Conservation (phyloP, 139 green algal genomes). For the Diplosphaera chodatii region DNA sequence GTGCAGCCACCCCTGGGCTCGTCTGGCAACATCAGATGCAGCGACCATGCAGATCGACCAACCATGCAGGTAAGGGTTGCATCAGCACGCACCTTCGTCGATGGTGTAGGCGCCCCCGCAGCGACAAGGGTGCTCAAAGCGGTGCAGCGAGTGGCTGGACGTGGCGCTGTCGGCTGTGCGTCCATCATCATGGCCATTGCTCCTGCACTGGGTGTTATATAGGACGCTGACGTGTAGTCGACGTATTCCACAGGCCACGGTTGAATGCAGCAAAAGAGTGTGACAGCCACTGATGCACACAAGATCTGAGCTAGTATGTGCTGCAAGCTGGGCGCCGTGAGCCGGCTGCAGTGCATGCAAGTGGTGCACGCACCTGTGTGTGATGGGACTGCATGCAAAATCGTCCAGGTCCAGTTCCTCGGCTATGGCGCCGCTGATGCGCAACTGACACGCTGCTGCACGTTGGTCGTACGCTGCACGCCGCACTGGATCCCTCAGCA, state of each 20-base stretch:
- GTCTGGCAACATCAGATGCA: too few species aligned
- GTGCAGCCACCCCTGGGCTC: too few species aligned
- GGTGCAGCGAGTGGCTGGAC: not conserved
- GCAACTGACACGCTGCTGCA: not conserved
- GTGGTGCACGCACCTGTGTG: too few species aligned
- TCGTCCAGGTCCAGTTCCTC: constrained; percentile 1
- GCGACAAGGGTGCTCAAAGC: constrained; percentile 4
- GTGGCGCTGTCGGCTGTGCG: not conserved
- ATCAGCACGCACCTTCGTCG: not conserved
- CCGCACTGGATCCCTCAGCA: constrained; percentile 2
- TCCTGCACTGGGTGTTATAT: too few species aligned
- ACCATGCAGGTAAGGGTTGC: not conserved
- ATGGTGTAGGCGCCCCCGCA: constrained; percentile 9
- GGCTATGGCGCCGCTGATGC: not conserved
- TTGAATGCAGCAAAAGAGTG: too few species aligned
- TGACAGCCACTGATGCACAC: too few species aligned
- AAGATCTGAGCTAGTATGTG: too few species aligned
- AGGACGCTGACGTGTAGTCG: too few species aligned
- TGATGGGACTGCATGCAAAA: not conserved
- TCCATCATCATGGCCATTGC: not conserved
- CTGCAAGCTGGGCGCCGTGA: too few species aligned
- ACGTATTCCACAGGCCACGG: too few species aligned
- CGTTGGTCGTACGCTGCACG: constrained; percentile 1
- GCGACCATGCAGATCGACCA: too few species aligned
- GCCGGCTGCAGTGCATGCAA: too few species aligned